Conservation (phyloP, 202 grass and related monocot genomes). For the Brachypodium distachyon region DNA sequence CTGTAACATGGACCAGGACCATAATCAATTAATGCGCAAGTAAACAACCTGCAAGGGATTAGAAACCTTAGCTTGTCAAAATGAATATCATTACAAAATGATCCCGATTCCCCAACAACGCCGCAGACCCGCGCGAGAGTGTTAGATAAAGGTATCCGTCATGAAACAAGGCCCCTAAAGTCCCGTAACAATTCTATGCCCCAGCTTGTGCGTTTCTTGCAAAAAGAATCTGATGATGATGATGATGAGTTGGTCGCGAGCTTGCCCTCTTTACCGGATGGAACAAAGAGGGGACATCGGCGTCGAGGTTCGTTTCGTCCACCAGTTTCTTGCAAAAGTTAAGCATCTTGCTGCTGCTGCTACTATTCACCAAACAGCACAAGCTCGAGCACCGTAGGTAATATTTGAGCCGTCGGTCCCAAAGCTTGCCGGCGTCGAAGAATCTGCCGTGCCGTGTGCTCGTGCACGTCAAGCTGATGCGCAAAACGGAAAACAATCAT, state of each 20-base stretch:
- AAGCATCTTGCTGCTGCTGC: neutral
- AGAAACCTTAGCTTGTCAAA: no score
- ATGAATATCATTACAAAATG: no score
- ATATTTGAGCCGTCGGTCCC: no score
- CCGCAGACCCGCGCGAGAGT: neutral
- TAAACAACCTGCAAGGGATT: no score
- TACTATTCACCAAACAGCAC: neutral
- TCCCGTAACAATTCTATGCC: neutral
- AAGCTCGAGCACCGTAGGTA: no score
- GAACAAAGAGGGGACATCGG: no score
- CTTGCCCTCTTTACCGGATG: neutral
- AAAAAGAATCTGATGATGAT: neutral
- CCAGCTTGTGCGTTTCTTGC: neutral
- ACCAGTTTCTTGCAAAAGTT: no score
- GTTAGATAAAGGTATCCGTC: slow-evolving; percentile 36
- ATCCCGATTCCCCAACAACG: neutral
- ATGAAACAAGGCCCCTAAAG: neutral
- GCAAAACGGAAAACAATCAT: neutral
- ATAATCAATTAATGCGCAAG: no score
- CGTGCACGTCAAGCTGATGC: neutral
- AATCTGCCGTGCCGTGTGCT: neutral
- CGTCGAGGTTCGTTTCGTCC: no score
- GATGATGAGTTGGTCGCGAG: neutral
- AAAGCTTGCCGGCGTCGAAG: neutral
- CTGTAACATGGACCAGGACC: no score